Percentiles rank a stretch among this genome's conserved stretches.
Conservation (phyloP, 1,284 basidiomycete genomes). For the Malassezia sp. region DNA sequence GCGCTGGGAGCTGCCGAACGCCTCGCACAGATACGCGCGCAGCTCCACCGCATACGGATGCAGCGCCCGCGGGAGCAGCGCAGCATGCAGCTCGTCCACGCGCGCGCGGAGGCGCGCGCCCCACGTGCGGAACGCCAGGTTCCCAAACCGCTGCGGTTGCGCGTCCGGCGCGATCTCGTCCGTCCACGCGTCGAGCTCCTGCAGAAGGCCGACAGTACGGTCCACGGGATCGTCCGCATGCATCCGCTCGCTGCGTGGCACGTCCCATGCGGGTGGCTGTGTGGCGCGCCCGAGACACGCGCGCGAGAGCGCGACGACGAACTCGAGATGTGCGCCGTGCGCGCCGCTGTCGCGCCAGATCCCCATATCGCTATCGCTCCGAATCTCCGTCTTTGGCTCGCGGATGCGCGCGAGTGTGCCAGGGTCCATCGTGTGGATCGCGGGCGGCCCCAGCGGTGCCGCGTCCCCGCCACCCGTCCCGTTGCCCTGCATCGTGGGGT, state of each 20-base stretch:
- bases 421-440: not conserved
- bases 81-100: conserved; percentile 36
- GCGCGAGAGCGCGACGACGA: conserved; percentile 39
- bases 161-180: conserved; percentile 65
- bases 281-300: conserved; percentile 37
- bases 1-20: conserved; percentile 80
- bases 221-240: conserved; percentile 27
- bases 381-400: conserved; percentile 29
- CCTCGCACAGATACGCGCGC: conserved; percentile 64
- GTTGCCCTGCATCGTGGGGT: too few species aligned
- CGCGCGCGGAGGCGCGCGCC: conserved; percentile 61
- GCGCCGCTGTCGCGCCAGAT: conserved; percentile 37
- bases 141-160: conserved; percentile 85
- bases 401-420: not conserved
- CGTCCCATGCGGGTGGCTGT: conserved; percentile 11
- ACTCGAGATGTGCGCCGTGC: conserved; percentile 27
- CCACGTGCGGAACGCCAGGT: conserved; percentile 82
- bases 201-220: conserved; percentile 55
- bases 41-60: conserved; percentile 54
- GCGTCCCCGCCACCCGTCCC: too few species aligned
- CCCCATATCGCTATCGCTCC: conserved; percentile 37
- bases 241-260: not conserved
- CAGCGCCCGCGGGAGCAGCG: conserved; percentile 51
- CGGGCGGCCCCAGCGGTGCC: not conserved
- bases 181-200: conserved; percentile 65